Evolutionary conservation across 2,329 filamentous ascomycete species (phyloP).

Genomic region (Fusarium sp.): DNA sequence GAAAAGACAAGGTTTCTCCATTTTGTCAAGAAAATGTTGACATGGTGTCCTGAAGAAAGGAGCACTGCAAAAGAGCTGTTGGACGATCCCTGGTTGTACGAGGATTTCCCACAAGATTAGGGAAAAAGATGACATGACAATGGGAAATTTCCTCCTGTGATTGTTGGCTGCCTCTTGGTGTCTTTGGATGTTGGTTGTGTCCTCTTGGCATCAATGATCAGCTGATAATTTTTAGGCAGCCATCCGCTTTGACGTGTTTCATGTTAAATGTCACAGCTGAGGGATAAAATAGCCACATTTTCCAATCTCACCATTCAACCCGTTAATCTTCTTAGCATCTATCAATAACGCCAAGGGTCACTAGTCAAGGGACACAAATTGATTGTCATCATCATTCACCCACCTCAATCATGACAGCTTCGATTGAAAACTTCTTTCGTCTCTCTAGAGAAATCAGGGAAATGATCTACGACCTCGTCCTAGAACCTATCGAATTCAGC

Average conservation of each 20-base stretch:
- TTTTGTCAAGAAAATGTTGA: slow-evolving; percentile 22
- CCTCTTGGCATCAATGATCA: not conserved
- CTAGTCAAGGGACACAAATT: not conserved
- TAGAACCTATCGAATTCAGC: not conserved
- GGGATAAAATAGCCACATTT: not conserved
- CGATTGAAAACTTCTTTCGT: not conserved
- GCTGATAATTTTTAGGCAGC: not conserved
- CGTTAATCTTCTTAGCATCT: not conserved
- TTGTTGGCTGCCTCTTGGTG: not conserved
- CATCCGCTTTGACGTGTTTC: not conserved
- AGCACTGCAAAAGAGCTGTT: slow-evolving; percentile 16
- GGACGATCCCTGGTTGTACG: slow-evolving; percentile 14
- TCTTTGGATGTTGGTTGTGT: not conserved
- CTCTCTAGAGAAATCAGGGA: slow-evolving; percentile 4
- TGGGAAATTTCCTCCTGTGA: not conserved
- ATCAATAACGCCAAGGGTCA: not conserved
- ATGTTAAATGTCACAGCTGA: not conserved
- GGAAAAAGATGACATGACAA: not conserved
- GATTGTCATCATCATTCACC: no score
- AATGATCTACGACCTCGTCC: slow-evolving; percentile 8
- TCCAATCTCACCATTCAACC: not conserved
- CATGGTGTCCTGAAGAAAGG: slow-evolving; percentile 7
- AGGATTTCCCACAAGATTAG: slow-evolving; percentile 15
- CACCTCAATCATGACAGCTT: not conserved
- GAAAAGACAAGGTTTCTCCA: slow-evolving; percentile 12